Evolutionary conservation across 371 early-diverging fungal genomes (phyloP), one percentile per base, ranked within the genome.

Genomic region (Astathelohania contejeani): DNA sequence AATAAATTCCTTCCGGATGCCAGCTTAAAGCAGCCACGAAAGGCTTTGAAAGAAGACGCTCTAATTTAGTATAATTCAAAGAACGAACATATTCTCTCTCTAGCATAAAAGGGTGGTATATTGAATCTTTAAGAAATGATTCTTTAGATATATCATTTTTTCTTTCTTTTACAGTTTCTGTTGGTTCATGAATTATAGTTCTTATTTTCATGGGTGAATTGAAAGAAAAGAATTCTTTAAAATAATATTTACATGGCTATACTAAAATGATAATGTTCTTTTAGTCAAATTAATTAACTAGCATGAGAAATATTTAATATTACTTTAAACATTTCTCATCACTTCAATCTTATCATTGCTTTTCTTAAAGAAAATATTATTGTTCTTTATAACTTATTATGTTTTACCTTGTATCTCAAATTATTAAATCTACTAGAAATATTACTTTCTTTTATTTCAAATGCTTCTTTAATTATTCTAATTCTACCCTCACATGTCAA

Each of bases 71-170:
- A 3, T 90, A 81, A 64, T 90, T 91, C 18, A 98, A 76, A 18
- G 99, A 95, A 22, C 95, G 77, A 19, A 85, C 83, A 77, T 91
- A 91, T 75, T 98, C 99, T 70, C 91, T 79, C 24, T 89, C 89
- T 64, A 82, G 79, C 71, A 89, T 86, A 49, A 92, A 90, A 1
- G 92, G 92, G 71, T 94, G 92, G 38, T 86, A 76, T 18, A 68
- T 68, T 1, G 90, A 87, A 73, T 89, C 85, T n/a, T 84, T 75
- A 70, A 88, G 88, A 50, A 88, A 80, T 51, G 84, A 86, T n/a
- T 87, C 77, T 65, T 80, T 80, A 66, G 81, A 83, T 58, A 87
- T 78, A 70, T 91, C 92, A 50, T 81, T 79, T 9, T 78, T 78
- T 43, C 89, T 78, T 58, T 86, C 84, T 52, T 90, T 84, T 6